Percentiles rank a stretch among this genome's conserved stretches.
Conservation (phyloP, 2,329 filamentous ascomycete species). For the Macrophomina tecta region DNA sequence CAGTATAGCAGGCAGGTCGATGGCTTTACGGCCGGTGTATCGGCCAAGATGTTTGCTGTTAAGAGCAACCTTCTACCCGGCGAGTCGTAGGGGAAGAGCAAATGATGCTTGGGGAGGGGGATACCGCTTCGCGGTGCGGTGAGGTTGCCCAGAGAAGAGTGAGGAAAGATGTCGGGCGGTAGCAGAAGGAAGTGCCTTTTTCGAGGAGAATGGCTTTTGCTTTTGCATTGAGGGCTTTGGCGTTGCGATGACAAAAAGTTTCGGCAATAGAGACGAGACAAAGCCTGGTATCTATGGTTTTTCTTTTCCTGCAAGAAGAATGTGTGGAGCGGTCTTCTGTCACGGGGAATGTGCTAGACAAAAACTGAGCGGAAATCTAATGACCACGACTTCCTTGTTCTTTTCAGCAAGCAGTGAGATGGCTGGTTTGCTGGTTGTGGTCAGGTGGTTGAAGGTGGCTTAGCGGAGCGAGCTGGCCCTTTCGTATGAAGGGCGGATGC, state of each 20-base stretch:
- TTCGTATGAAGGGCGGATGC: background rate
- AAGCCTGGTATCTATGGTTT: background rate
- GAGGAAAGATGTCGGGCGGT: background rate
- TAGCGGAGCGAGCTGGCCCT: background rate
- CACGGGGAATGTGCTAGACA: slow-evolving; percentile 9
- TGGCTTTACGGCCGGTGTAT: slow-evolving; percentile 89
- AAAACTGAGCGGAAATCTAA: slow-evolving; percentile 14
- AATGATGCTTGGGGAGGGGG: background rate
- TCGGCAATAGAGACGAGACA: slow-evolving; percentile 13
- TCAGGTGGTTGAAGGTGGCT: background rate
- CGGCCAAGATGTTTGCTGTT: slow-evolving; percentile 97
- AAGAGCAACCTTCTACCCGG: slow-evolving; percentile 70
- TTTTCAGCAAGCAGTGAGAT: background rate
- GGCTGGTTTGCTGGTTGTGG: background rate
- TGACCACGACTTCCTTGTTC: slow-evolving; percentile 6
- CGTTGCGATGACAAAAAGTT: slow-evolving; percentile 20
- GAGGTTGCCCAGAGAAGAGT: background rate
- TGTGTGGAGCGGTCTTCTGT: background rate
- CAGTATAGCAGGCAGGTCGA: slow-evolving; percentile 98
- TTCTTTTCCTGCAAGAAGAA: background rate
- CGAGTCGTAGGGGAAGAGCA: slow-evolving; percentile 41
- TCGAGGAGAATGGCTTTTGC: background rate
- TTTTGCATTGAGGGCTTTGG: slow-evolving; percentile 26
- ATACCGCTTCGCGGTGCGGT: background rate
- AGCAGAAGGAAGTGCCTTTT: slow-evolving; percentile 1